Conservation (phyloP, 1,139 yeast genomes). For the Groenewaldozyma sp. region DNA sequence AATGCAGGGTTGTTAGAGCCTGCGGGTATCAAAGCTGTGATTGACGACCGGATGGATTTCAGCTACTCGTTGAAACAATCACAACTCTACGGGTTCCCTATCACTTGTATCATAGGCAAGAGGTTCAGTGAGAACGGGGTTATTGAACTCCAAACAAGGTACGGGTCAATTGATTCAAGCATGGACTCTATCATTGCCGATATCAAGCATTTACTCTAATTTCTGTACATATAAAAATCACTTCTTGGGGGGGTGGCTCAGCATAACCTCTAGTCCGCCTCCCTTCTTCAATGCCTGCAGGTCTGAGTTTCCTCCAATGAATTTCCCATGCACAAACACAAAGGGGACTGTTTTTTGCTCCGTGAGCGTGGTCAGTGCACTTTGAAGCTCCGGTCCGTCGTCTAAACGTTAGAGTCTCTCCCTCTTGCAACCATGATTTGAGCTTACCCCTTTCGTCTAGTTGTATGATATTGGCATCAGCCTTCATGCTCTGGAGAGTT, state of each 20-base stretch:
- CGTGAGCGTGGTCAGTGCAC: constrained; percentile 13
- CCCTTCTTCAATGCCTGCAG: constrained; percentile 6
- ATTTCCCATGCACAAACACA: constrained; percentile 16
- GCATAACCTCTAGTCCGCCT: constrained; percentile 2
- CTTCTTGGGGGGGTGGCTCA: constrained; percentile 1
- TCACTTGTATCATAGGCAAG: not conserved
- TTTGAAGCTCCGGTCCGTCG: constrained; percentile 13
- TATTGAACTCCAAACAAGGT: not conserved
- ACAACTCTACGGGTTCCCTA: not conserved
- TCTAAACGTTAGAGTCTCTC: constrained; percentile 6
- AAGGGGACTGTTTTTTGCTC: constrained; percentile 15
- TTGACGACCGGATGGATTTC: constrained; percentile 1
- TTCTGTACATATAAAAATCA: not conserved
- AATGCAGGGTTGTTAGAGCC: not conserved
- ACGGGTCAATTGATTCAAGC: not conserved
- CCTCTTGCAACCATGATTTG: not conserved
- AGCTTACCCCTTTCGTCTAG: constrained; percentile 18
- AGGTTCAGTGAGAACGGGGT: not conserved
- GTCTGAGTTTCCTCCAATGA: constrained; percentile 14
- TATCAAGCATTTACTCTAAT: not conserved
- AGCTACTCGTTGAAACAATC: constrained; percentile 1
- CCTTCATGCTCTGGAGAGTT: constrained; percentile 7
- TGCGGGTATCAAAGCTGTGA: not conserved
- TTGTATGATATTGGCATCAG: constrained; percentile 17
- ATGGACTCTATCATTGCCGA: not conserved